Evolutionary conservation across 768 basidiomycete genomes (phyloP), one percentile per base, ranked within the genome.

Genomic region (Tylopilus sp.): DNA sequence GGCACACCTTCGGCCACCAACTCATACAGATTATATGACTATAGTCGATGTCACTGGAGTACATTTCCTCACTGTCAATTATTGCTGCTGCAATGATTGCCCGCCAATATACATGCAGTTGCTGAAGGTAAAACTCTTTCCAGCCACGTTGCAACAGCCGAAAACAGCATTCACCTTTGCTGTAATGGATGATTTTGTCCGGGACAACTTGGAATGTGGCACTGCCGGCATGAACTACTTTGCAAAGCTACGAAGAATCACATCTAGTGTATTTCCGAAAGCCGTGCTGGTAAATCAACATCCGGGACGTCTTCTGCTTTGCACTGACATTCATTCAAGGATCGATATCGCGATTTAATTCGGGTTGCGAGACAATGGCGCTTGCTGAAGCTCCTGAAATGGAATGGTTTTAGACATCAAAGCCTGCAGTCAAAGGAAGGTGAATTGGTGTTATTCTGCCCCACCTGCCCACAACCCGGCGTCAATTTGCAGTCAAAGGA

Each of bases 181-280:
- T 1, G 58, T 63, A 2, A 41, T 68, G 1, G 50, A 68, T 17
- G 21, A 62, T 3, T 63, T 67, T 14, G 19, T 55, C 2, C 19
- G 52, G 1, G 54, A 65, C 9, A 50, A 63, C 9, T 4, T 67
- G 30, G 62, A 67, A 42, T 65, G 66, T 9, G 37, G 51, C 3
- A 60, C 58, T 0, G 43, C 30, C 0, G 48, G 19, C 0, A 24
- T 22, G 13, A 61, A 55, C 22, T 59, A 52, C 10, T 61, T 19
- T 4, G 46, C 25, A 10, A 60, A 61, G 12, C 31, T 61, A 0
- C 1, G 8, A 0, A 1, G n/a, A 1, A 37, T 56, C 0, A 56
- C 58, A 4, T 53, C 33, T 0, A 53, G 43, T 22, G 34, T 41
- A 1, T 59, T 55, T 14, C 59, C 38, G 0, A 30, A 59, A 24